phyloP scores from a whole-genome alignment of 495 filamentous ascomycete species.

The Lindgomyces ingoldianus region DNA sequence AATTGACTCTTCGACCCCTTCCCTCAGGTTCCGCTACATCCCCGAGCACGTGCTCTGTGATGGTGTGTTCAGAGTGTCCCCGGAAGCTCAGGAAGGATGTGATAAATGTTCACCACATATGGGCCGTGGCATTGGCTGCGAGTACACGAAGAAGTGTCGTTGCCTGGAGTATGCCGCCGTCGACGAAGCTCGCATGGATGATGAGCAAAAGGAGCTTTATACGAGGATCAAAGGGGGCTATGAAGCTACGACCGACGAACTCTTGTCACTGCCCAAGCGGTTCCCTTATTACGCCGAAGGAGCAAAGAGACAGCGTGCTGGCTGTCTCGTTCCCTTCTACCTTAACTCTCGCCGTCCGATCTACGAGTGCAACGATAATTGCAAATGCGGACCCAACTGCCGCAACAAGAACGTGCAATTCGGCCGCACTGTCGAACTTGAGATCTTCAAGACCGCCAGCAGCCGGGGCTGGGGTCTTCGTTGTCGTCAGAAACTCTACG shows the following conservation, averaged over 20 bases:
- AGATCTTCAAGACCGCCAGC: constrained; percentile 74
- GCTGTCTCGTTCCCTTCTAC: constrained; percentile 46
- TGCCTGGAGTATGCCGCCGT: constrained; percentile 48
- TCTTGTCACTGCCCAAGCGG: constrained; percentile 39
- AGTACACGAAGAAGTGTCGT: constrained; percentile 43
- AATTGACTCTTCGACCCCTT: constrained; percentile 40
- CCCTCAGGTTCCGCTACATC: constrained; percentile 45
- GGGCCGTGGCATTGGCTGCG: constrained; percentile 46
- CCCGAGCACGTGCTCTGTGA: constrained; percentile 38
- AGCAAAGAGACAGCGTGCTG: constrained; percentile 15
- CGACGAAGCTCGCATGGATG: constrained; percentile 32
- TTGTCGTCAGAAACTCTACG: constrained; percentile 64
- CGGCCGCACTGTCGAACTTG: constrained; percentile 70
- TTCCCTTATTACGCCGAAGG: constrained; percentile 44
- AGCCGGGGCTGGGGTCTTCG: constrained; percentile 82
- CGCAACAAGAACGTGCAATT: constrained; percentile 79
- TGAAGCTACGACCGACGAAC: constrained; percentile 22
- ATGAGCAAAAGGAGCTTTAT: not conserved
- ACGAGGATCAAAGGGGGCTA: not conserved
- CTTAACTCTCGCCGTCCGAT: constrained; percentile 63
- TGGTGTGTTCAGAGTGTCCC: constrained; percentile 40
- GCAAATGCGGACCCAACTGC: constrained; percentile 66
- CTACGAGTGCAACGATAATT: constrained; percentile 79
- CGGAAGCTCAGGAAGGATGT: constrained; percentile 41
- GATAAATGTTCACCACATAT: constrained; percentile 43